phyloP scores from a whole-genome alignment of 257 asterid genomes.

The Forsythia viridissima region DNA sequence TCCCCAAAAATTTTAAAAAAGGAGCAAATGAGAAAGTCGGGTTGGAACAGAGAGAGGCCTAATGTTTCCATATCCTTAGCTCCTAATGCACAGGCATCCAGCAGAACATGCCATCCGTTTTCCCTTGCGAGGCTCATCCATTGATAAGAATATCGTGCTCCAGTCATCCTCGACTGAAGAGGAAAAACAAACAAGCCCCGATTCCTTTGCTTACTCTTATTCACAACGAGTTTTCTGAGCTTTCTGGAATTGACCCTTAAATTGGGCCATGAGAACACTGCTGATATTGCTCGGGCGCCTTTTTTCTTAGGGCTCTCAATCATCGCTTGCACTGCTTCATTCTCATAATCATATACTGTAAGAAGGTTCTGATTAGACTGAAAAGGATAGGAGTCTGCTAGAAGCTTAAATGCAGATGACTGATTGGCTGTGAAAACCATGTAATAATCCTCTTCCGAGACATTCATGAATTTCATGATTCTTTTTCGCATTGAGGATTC shows the following conservation, averaged over 20 bases:
- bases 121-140: conserved; percentile 88
- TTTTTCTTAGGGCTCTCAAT: conserved; percentile 35
- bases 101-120: conserved; percentile 80
- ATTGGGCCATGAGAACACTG: conserved; percentile 76
- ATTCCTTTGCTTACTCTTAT: conserved; percentile 34
- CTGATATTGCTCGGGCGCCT: conserved; percentile 53
- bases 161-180: conserved; percentile 70
- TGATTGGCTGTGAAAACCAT: conserved; percentile 74
- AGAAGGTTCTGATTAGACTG: conserved; percentile 42
- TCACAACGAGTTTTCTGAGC: conserved; percentile 45
- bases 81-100: conserved; percentile 78
- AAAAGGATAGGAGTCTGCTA: conserved; percentile 72
- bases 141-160: conserved; percentile 64
- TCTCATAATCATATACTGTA: conserved; percentile 63
- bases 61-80: conserved; percentile 89
- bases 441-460: conserved; percentile 64
- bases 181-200: conserved; percentile 75
- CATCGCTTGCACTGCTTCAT: conserved; percentile 63
- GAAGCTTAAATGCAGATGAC: conserved; percentile 65
- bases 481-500: conserved; percentile 49
- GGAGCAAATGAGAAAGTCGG: conserved; percentile 71
- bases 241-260: conserved; percentile 53
- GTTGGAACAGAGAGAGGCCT: conserved; percentile 74
- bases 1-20: conserved; percentile 77
- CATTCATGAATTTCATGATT: conserved; percentile 64